Base-by-base conservation (phyloP, 495 filamentous ascomycete species). In the Xylaria venustula region DNA sequence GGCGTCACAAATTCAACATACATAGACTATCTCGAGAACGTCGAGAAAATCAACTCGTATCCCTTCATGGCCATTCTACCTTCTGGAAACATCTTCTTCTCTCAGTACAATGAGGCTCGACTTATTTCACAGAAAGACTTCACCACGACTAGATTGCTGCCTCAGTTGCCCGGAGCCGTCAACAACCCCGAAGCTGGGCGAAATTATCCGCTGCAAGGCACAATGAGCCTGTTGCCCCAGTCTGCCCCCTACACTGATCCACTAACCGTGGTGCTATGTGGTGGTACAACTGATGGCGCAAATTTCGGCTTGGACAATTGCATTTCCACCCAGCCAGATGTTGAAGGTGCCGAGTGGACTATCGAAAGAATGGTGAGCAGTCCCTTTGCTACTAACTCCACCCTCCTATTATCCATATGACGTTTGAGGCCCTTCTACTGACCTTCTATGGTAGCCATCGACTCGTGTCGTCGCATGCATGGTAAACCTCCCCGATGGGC, bases 401-500 rank as follows among this genome's bases (percentile, higher is more conserved):
- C 49, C 30, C 49, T 22, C 9, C 48, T n/a, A n/a, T n/a, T n/a
- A n/a, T n/a, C 9, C 20, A 8, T 19, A 7, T 40, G 8, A 23
- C 19, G 15, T 2, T 12, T 54, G 32, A 7, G 0, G 3, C 3
- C 2, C 23, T 4, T 36, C 3, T 20, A 5, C 51, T 54, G 42
- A 54, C 51, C 19, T n/a, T 28, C 6, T 2, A 25, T 9, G 14
- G 8, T 54, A 54, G 51, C 79, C 79, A n/a, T 78, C 75, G 0
- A 65, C 71, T 41, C 78, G 79, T 34, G 78, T 81, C 30, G 77
- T 81, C 28, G 60, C 76, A 19, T 81, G 77, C 68, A 81, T 81
- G 71, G 68, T 74, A 15, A 72, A 75, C 19, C 73, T 82, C 11
- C 79, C 79, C 12, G 79, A 81, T 54, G 79, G 79, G 15, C 80